Evolutionary conservation across 805 yeast species (phyloP), one percentile per base, ranked within the genome.

Genomic region (Wickerhamomyces bovis): DNA sequence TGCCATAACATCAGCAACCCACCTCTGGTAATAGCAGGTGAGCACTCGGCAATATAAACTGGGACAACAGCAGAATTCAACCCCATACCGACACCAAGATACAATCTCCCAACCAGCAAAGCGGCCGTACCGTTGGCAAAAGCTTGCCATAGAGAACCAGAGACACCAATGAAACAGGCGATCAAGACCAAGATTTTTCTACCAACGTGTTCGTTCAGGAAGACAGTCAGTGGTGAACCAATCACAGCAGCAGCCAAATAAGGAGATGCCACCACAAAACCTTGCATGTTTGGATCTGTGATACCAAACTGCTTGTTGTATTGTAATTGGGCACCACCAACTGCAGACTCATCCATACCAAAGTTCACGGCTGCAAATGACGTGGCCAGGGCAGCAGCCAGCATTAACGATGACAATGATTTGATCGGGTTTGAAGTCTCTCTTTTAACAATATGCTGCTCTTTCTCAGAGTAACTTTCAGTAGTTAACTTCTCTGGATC

Each of bases 321-420:
- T 51, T 73, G 77, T 21, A 81, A 60, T 42, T 75, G 77, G 20
- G 88, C 88, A 33, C 88, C 89, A 52, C 82, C 81, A 48, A 80
- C 68, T 10, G 81, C 87, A 7, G 86, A 75, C 60, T 83, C 85
- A 61, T 83, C 89, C 85, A 80, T 80, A 44, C 89, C 89, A 59
- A 75, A 78, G 43, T 81, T 85, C 6, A 84, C 81, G 4, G 85
- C 83, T 16, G 79, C 78, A 42, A 57, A 53, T 1, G 64, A 60
- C 9, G 64, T 55, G n/a, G 85, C 80, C 70, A 81, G 68, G 3
- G 87, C 81, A 41, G 84, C 80, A 56, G 80, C 65, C 9, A 81
- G 74, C 62, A 78, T 75, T 19, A 77, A 73, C 63, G 69, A 55
- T 57, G 76, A 69, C 61, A 72, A 61, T 13, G 67, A 85, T 21